Base-by-base conservation (phyloP, 164 flowering plant species). In the Piper betle region DNA sequence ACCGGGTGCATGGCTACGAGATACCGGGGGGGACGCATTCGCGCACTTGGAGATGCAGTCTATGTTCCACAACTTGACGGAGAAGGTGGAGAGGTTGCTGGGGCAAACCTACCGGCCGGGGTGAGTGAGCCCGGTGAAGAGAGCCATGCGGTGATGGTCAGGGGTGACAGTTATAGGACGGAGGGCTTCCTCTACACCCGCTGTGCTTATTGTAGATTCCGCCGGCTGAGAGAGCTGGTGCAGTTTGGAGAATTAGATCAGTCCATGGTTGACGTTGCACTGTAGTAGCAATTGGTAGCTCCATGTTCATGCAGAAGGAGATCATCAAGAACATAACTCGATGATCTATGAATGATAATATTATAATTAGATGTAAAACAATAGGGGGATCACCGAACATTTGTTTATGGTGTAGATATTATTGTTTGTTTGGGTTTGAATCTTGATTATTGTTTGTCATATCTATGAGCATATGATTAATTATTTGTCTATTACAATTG, bases 121-220 rank as follows among this genome's bases (percentile, higher is more conserved):
- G 17, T 87, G 80, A 41, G 81, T 80, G 39, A 78, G 81, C 55
- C 82, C 83, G 0, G 91, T 76, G 33, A 85, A 83, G 79, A 62
- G 57, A 12, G 91, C 84, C 5, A 83, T 85, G 9, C 95, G 0
- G 71, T 83, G 78, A 76, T 83, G 87, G 87, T 87, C 2, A 91
- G 88, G 0, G 95, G 84, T 63, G 88, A 84, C 74, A 81, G 72
- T 72, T 82, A 84, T 65, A 63, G 64, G 9, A 81, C 88, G 8
- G 75, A 81, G 2, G 79, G 84, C 1, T 66, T 85, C 19, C 73
- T 65, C 59, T 84, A 85, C 20, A 53, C 88, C 53, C 33, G 68
- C 53, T 87, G 94, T 75, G 71, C 55, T 5, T 64, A 60, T 37
- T 84, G 88, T 76, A 77, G 80, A 73, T 82, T 84, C 59, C 66